Evolutionary conservation across 768 basidiomycete genomes (phyloP).

Genomic region (Lentinula aciculospora): DNA sequence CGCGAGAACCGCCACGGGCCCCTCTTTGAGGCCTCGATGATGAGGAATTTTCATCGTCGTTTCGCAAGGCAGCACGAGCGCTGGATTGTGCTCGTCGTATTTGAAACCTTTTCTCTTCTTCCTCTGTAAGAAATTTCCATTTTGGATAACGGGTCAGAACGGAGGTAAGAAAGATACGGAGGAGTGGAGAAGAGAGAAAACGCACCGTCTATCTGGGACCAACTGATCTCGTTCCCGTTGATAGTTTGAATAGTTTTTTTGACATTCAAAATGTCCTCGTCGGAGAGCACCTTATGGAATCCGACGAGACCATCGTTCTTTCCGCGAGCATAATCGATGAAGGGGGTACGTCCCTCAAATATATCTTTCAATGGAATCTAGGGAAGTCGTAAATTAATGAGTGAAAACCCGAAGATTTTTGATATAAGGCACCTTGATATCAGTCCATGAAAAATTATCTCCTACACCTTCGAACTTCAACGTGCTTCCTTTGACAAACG

Average conservation of each 20-base stretch:
- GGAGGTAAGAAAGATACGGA: not conserved
- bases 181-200: not conserved
- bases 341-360: constrained; percentile 44
- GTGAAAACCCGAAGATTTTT: not conserved
- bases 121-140: constrained; percentile 39
- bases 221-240: constrained; percentile 58
- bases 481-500: constrained; percentile 48
- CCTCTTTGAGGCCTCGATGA: constrained; percentile 18
- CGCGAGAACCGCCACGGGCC: constrained; percentile 38
- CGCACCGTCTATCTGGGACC: constrained; percentile 60
- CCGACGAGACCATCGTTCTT: constrained; percentile 48
- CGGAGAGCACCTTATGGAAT: constrained; percentile 61
- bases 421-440: constrained; percentile 38
- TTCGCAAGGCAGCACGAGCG: constrained; percentile 45
- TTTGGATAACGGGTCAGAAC: too few relatives aligned
- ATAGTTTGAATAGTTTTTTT: constrained; percentile 47
- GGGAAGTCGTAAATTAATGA: not conserved
- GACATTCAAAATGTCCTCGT: constrained; percentile 68
- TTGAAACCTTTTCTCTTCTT: constrained; percentile 67
- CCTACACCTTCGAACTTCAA: constrained; percentile 54
- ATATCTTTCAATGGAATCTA: constrained; percentile 45
- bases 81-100: constrained; percentile 69
- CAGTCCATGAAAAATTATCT: constrained; percentile 41
- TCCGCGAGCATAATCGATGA: constrained; percentile 43
- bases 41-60: constrained; percentile 15